Conservation (phyloP, 208 protist genomes). For the Crithidia expoeki region DNA sequence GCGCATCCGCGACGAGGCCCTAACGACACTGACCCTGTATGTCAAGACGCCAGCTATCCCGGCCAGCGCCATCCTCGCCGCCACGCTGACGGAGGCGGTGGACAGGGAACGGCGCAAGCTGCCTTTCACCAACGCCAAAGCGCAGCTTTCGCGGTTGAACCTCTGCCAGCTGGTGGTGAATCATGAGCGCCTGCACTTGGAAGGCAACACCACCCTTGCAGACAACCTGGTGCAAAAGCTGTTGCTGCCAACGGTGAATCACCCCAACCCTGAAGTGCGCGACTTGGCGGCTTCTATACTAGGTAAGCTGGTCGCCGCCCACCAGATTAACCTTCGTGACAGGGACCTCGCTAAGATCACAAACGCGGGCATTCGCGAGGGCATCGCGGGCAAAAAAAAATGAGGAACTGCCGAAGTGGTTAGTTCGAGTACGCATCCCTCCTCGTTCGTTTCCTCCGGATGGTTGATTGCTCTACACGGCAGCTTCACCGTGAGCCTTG, state of each 20-base stretch:
- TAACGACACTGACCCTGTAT: constrained; percentile 62
- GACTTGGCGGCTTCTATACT: constrained; percentile 63
- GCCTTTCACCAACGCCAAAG: constrained; percentile 50
- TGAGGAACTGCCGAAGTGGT: neutral
- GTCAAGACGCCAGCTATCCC: constrained; percentile 47
- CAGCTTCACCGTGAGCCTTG: too few relatives aligned
- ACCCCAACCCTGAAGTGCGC: constrained; percentile 78
- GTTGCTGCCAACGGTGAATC: constrained; percentile 77
- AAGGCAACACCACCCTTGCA: constrained; percentile 11
- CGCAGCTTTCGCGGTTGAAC: constrained; percentile 68
- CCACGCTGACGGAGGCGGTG: constrained; percentile 66
- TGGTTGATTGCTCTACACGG: too few relatives aligned
- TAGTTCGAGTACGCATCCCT: too few relatives aligned
- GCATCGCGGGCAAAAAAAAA: constrained; percentile 25
- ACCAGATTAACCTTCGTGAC: constrained; percentile 44
- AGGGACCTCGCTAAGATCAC: constrained; percentile 59
- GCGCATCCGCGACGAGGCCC: constrained; percentile 75
- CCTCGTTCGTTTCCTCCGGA: too few relatives aligned
- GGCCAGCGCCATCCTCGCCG: constrained; percentile 40
- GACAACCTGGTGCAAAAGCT: constrained; percentile 57
- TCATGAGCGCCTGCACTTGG: constrained; percentile 19
- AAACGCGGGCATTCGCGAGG: constrained; percentile 66
- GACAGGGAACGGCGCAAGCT: constrained; percentile 76
- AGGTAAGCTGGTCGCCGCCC: constrained; percentile 36
- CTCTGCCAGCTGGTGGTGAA: constrained; percentile 54